Evolutionary conservation across 768 basidiomycete genomes (phyloP).

Genomic region (Panaeolus papilionaceus): DNA sequence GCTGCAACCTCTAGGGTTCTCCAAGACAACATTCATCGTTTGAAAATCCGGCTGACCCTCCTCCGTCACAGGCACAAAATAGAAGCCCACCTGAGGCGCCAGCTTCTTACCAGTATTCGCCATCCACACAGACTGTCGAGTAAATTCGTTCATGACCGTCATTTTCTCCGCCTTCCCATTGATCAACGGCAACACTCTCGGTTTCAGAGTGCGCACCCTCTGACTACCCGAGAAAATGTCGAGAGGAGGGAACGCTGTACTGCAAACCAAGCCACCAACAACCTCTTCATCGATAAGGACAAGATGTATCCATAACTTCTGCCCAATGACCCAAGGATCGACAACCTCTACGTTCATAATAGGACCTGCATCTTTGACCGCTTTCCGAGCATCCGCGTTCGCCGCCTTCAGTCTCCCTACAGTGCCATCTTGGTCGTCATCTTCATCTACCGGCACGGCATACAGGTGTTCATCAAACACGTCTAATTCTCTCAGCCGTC

Average conservation of each 20-base stretch:
- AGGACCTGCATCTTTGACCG: conserved; percentile 52
- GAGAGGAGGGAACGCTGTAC: conserved; percentile 56
- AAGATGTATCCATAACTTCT: conserved; percentile 67
- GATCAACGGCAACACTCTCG: conserved; percentile 45
- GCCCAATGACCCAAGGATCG: conserved; percentile 70
- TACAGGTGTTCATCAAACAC: conserved; percentile 86
- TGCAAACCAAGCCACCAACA: conserved; percentile 71
- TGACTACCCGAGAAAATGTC: conserved; percentile 44
- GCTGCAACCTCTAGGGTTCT: conserved; percentile 52
- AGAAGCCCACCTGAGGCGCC: conserved; percentile 57
- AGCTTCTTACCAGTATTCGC: conserved; percentile 67
- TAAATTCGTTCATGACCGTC: conserved; percentile 68
- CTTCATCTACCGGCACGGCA: conserved; percentile 62
- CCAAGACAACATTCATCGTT: conserved; percentile 56
- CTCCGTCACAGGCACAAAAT: conserved; percentile 68
- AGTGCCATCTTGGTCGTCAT: conserved; percentile 56
- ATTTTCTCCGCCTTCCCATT: conserved; percentile 55
- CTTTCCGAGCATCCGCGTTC: conserved; percentile 36
- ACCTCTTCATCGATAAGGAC: conserved; percentile 55
- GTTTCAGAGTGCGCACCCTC: conserved; percentile 41
- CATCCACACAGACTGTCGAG: conserved; percentile 64
- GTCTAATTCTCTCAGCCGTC: conserved; percentile 67
- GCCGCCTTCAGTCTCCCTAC: conserved; percentile 38
- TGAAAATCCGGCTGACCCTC: conserved; percentile 61
- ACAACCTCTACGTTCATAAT: conserved; percentile 65